phyloP scores from a whole-genome alignment of 228 moss, liverwort and hornwort genomes.

The Sphagnum fallax region DNA sequence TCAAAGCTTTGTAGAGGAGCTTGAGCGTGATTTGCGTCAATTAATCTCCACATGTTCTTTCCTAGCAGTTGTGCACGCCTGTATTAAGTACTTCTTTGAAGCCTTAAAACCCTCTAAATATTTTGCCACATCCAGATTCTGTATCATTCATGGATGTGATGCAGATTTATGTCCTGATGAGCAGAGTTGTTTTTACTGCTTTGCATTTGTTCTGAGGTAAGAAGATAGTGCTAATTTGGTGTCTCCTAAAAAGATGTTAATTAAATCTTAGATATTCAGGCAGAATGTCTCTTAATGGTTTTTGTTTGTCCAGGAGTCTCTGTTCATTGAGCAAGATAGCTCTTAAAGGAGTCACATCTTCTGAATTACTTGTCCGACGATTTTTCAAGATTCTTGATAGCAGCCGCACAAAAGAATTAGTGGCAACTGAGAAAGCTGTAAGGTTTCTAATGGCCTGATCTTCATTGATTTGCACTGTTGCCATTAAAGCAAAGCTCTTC shows the following conservation, averaged over 20 bases:
- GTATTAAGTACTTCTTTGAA: constrained; percentile 63
- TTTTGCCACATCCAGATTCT: background rate
- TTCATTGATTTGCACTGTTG: background rate
- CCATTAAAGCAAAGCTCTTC: too few species aligned
- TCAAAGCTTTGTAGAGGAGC: constrained; percentile 85
- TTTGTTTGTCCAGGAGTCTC: constrained; percentile 54
- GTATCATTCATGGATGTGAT: too few species aligned
- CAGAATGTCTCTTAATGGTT: too few species aligned
- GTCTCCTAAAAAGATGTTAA: too few species aligned
- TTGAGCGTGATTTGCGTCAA: constrained; percentile 85
- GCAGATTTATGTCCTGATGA: too few species aligned
- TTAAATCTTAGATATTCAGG: too few species aligned
- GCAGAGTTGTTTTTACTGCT: too few species aligned
- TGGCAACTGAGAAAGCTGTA: constrained; percentile 65
- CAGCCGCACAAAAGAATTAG: constrained; percentile 40
- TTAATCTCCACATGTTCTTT: constrained; percentile 86
- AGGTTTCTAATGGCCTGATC: constrained; percentile 7
- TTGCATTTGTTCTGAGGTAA: too few species aligned
- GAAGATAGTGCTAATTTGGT: too few species aligned
- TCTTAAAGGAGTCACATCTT: constrained; percentile 70
- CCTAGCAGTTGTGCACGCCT: constrained; percentile 83
- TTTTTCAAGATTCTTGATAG: constrained; percentile 68
- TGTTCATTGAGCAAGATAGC: constrained; percentile 87
- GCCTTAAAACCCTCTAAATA: background rate
- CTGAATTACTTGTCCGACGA: constrained; percentile 75